Percentiles rank a stretch among this genome's conserved stretches.
phyloP scores from a whole-genome alignment of 352 stramenopile species.

The Pythium pyrilobum region DNA sequence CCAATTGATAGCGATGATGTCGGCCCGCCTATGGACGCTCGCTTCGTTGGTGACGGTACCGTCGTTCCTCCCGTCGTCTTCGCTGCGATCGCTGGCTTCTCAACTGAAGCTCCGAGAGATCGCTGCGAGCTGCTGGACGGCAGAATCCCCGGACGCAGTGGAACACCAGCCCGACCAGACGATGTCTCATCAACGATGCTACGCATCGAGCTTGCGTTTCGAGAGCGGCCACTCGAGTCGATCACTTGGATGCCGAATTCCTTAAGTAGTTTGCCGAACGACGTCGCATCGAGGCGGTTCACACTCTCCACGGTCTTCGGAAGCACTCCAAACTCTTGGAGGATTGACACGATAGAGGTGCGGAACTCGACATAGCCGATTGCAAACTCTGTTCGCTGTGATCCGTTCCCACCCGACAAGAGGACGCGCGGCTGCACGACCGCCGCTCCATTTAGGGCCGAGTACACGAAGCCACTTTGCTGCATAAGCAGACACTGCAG shows the following conservation, averaged over 20 bases:
- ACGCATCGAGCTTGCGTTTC: conserved; percentile 1
- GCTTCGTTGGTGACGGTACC: conserved; percentile 49
- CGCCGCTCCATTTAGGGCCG: conserved; percentile 35
- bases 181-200: not conserved
- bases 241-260: conserved; percentile 14
- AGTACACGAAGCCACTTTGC: conserved; percentile 41
- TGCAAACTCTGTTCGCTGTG: conserved; percentile 1
- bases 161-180: not conserved
- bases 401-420: not conserved
- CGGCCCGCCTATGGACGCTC: conserved; percentile 19
- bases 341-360: conserved; percentile 6
- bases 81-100: conserved; percentile 23
- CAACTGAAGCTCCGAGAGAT: conserved; percentile 2
- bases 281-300: conserved; percentile 1
- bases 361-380: conserved; percentile 13
- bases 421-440: conserved; percentile 52
- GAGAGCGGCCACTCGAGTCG: conserved; percentile 8
- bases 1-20: conserved; percentile 7
- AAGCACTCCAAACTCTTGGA: conserved; percentile 8
- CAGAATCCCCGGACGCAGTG: conserved; percentile 7
- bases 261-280: conserved; percentile 13
- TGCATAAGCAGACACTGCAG: conserved; percentile 55
- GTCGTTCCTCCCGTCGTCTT: conserved; percentile 5
- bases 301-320: conserved; percentile 10
- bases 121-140: not conserved